These are phyloP conservation scores for Myrica gale DNA, from an alignment of 306 rosid genomes.

Conservation along the genomic window DNA sequence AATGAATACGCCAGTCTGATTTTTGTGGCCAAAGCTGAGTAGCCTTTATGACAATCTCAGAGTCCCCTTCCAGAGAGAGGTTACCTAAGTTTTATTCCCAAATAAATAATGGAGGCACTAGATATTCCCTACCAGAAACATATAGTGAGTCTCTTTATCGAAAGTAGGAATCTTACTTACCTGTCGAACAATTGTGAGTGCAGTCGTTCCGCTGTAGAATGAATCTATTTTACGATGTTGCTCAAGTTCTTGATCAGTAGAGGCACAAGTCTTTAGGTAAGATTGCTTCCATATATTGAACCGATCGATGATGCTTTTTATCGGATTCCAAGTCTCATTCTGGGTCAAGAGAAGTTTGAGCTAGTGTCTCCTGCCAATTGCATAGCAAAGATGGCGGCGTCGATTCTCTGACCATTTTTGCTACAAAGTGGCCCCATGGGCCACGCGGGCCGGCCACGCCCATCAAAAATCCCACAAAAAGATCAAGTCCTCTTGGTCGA, in stretches of 20 bases:
- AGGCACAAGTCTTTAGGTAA: slow-evolving; percentile 77
- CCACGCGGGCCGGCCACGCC: too few species aligned
- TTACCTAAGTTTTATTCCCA: too few species aligned
- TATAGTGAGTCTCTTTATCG: too few species aligned
- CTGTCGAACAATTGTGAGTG: slow-evolving; percentile 83
- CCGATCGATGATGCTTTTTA: slow-evolving; percentile 45
- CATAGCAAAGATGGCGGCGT: slow-evolving; percentile 72
- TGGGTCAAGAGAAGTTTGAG: slow-evolving; percentile 45
- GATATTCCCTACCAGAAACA: too few species aligned
- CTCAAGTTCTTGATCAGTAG: slow-evolving; percentile 69
- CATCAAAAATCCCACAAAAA: slow-evolving; percentile 90
- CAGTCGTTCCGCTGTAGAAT: slow-evolving; percentile 86
- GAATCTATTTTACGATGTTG: slow-evolving; percentile 70
- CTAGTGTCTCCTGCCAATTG: slow-evolving; percentile 79
- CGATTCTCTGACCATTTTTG: slow-evolving; percentile 71
- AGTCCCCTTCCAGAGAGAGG: too few species aligned
- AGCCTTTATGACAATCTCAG: too few species aligned
- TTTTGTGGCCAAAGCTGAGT: too few species aligned
- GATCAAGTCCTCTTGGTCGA: slow-evolving; percentile 88
- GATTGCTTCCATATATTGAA: slow-evolving; percentile 77
- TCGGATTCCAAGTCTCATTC: slow-evolving; percentile 40
- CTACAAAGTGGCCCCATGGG: slow-evolving; percentile 91
- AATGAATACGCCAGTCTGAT: too few species aligned
- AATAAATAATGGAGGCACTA: too few species aligned
- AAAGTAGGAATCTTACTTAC: slow-evolving; percentile 32